Conservation (phyloP, 257 asterid genomes). For the Solanum commersonii region DNA sequence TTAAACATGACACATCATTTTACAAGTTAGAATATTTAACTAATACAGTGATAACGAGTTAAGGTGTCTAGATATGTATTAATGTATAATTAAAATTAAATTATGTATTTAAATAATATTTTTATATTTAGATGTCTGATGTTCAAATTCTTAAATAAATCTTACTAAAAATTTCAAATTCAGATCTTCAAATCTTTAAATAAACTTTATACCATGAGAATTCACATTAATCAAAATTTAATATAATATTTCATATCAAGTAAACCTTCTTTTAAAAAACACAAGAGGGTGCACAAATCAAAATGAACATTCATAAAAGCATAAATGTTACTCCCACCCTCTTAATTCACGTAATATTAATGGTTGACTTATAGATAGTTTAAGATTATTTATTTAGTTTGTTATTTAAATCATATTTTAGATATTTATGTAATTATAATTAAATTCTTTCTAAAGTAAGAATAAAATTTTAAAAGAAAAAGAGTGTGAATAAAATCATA, state of each 20-base stretch:
- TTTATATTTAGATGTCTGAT: too few relatives aligned
- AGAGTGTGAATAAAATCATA: too few relatives aligned
- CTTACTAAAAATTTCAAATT: background rate
- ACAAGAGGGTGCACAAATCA: background rate
- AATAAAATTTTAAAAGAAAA: background rate
- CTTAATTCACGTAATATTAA: background rate
- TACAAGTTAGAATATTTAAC: fast-evolving
- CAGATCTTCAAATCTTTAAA: background rate
- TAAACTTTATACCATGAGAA: too few relatives aligned
- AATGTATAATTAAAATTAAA: fast-evolving
- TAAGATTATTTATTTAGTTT: too few relatives aligned
- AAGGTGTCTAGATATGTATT: too few relatives aligned
- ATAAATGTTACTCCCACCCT: background rate
- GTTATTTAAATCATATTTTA: background rate
- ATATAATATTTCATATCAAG: too few relatives aligned
- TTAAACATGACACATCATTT: background rate
- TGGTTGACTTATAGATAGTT: background rate
- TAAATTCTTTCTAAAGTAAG: background rate
- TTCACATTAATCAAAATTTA: too few relatives aligned
- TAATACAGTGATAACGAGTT: fast-evolving
- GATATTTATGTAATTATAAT: background rate
- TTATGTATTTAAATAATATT: too few relatives aligned
- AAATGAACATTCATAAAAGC: background rate
- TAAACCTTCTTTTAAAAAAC: too few relatives aligned
- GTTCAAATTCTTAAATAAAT: background rate